These are phyloP conservation scores for Yamadazyma tumulicola DNA, from an alignment of 805 yeast species.

Conservation along the genomic window DNA sequence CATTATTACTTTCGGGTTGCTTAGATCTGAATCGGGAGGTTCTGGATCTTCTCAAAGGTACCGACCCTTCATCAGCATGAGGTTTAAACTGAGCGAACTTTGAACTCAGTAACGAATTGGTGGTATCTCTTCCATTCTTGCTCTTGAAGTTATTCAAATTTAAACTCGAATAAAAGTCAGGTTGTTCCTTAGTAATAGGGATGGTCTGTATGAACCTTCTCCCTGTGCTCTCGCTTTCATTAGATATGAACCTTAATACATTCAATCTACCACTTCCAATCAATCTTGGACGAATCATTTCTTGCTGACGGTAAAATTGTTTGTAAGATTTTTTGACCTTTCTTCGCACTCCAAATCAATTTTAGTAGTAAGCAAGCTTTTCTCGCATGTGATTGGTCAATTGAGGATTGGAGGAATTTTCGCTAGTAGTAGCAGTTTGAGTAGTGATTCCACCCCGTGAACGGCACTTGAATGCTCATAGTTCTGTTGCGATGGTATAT, in stretches of 20 bases:
- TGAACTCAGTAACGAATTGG: conserved; percentile 12
- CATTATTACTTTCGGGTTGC: conserved; percentile 3
- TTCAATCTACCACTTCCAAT: conserved; percentile 4
- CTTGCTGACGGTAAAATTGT: no score
- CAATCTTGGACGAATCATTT: conserved; percentile 9
- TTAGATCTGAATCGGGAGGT: conserved; percentile 21
- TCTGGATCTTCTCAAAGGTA: conserved; percentile 29
- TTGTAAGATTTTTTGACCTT: not conserved
- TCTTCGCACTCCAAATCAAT: conserved; percentile 3
- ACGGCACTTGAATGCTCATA: no score
- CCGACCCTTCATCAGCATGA: conserved; percentile 5
- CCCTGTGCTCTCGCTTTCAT: conserved; percentile 17
- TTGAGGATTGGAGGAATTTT: no score
- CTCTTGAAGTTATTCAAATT: conserved; percentile 14
- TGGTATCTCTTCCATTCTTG: conserved; percentile 11
- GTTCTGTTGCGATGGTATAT: no score
- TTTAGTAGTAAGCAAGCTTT: conserved; percentile 13
- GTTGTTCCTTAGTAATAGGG: conserved; percentile 19
- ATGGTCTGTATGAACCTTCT: conserved; percentile 36
- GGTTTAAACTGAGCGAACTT: conserved; percentile 22
- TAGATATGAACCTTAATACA: conserved; percentile 5
- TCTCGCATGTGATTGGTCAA: conserved; percentile 11
- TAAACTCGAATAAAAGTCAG: conserved; percentile 21
- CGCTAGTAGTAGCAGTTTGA: no score
- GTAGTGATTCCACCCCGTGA: no score